Base-by-base conservation (phyloP, 345 rosid species). In the Cochlearia excelsa region DNA sequence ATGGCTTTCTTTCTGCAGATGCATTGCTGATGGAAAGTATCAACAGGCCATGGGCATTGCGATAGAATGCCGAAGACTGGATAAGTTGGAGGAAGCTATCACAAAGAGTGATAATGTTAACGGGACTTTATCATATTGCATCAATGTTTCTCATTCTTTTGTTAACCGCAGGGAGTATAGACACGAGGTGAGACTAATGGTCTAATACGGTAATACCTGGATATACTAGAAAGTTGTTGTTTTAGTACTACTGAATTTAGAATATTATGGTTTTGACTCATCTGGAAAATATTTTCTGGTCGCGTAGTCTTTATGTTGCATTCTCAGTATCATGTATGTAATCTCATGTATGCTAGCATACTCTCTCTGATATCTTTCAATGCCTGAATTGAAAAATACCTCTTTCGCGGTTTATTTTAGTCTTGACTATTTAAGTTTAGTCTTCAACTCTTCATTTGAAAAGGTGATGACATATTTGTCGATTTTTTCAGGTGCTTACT, bases 31-130 rank as follows among this genome's bases (percentile, higher is more conserved):
- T 74, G 96, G 95, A 56, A 86, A 84, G 71, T 83, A 79, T 80
- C 95, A 92, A 62, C 98, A 92, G 65, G 96, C 98, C 52, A 88
- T 92, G 93, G 98, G 98, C 61, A 86, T 82, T 73, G 88, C 98
- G 26, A 80, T 92, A 69, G 98, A 92, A 70, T 88, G 95, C 72
- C 84, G 93, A 61, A 79, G 96, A 77, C 60, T 92, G 73, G 98
- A 92, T 73, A 92, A 88, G 74, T 86, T 88, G 38, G 88, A 92
- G 77, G 96, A 88, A 74, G 87, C 98, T 51, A 84, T 92, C 9
- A 76, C 79, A 28, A 79, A 78, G 80, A 92, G 98, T 49, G 88
- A 84, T 49, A 86, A 92, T 66, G 77, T 92, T 42, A 80, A 78
- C 10, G 95, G 81, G 44, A 78, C 81, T 23, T 81, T 92, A 47